phyloP scores from a whole-genome alignment of 805 yeast species.

The Middelhovenomyces tepae region DNA sequence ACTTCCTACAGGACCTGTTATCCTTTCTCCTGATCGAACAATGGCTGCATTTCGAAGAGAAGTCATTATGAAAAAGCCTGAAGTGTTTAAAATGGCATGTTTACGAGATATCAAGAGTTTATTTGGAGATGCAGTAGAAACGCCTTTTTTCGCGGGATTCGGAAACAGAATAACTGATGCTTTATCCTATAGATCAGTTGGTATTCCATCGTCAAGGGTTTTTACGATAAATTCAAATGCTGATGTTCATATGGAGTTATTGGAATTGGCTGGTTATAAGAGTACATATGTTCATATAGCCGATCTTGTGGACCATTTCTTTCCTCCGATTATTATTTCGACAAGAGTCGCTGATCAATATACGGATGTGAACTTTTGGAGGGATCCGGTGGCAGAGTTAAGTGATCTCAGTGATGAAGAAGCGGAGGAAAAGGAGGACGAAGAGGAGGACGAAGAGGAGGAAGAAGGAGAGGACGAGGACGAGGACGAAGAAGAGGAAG shows the following conservation, averaged over 20 bases:
- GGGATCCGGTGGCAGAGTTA: constrained; percentile 60
- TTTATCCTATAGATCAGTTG: constrained; percentile 83
- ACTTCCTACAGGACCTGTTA: constrained; percentile 87
- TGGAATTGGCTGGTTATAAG: constrained; percentile 87
- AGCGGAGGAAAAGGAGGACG: constrained; percentile 10
- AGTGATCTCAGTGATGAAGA: constrained; percentile 22
- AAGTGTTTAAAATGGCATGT: constrained; percentile 98
- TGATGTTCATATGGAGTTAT: constrained; percentile 92
- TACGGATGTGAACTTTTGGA: constrained; percentile 88
- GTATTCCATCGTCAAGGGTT: constrained; percentile 87
- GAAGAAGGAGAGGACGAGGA: neutral
- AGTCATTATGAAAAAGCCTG: constrained; percentile 89
- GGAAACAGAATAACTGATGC: constrained; percentile 97
- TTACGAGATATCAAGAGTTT: constrained; percentile 73
- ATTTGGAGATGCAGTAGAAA: constrained; percentile 40
- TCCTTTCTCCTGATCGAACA: constrained; percentile 89
- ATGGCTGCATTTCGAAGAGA: constrained; percentile 91
- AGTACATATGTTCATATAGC: constrained; percentile 83
- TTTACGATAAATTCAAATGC: constrained; percentile 95
- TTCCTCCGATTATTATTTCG: constrained; percentile 62
- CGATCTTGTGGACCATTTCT: constrained; percentile 92
- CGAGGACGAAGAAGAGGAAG: constrained; percentile 1
- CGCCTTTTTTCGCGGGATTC: constrained; percentile 92
- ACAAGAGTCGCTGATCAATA: constrained; percentile 37
- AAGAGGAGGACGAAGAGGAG: constrained; percentile 4